Evolutionary conservation across 306 rosid species (phyloP), one percentile per base, ranked within the genome.

Genomic region (Glycine soja): DNA sequence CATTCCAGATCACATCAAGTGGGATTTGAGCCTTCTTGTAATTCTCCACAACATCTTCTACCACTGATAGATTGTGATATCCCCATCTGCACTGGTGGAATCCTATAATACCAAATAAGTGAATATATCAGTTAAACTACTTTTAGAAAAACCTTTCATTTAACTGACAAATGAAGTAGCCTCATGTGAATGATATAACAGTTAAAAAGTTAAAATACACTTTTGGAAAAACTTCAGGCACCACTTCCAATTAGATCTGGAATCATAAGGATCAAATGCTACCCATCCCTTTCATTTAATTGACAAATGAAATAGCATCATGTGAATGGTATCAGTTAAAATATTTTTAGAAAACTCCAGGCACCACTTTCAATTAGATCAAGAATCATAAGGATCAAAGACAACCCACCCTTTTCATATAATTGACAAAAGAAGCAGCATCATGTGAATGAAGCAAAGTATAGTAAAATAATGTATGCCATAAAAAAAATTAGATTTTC

Each of bases 31-130:
- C 94, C 85, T 93, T 93, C 68, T 90, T 78, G 88, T 95, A 95
- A 77, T 78, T 95, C 54, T 79, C 98, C 72, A 95, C 98, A 70
- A 95, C 99, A 50, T 95, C 99, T 82, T 95, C 99, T 51, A 93
- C 90, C 24, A 95, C 98, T 15, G 99, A 95, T 66, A 95, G 83
- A 82, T 95, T 95, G 83, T 93, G 99, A 89, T 95, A 95, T 73
- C 99, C 99, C 98, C 98, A 93, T 90, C 97, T 91, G 87, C 98
- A 95, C 79, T 95, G 99, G 80, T 95, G 99, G 89, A 95, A 95
- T 79, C 99, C 99, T 95, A 81, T 30, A 80, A 40, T 42, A 15
- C 54, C 84, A 82, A 75, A 83, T 11, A 54, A 40, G 46, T 13
- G n/a, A 80, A 51, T 72, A 77, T 15, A 80, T 70, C 64, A 66